Evolutionary conservation across 345 rosid genomes (phyloP).

Genomic region (Camelina neglecta): DNA sequence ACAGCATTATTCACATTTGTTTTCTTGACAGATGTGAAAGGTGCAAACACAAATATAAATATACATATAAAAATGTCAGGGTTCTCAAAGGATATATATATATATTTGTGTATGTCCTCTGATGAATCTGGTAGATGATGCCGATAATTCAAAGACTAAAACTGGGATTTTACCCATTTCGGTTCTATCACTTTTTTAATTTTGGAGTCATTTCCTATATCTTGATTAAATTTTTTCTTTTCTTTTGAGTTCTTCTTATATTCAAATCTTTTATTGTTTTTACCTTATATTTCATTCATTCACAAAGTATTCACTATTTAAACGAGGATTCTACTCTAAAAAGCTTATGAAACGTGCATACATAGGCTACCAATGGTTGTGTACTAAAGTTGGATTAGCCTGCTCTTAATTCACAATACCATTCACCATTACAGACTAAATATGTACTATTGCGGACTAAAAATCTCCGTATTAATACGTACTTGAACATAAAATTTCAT

Average conservation of each 20-base stretch:
- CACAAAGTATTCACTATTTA: no score
- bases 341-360: no score
- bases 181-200: constrained; percentile 16
- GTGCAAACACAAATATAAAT: constrained; percentile 18
- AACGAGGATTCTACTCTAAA: no score
- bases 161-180: constrained; percentile 17
- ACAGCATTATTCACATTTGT: constrained; percentile 22
- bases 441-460: no score
- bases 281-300: neutral
- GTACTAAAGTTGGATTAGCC: no score
- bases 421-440: no score
- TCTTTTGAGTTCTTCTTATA: neutral
- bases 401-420: no score
- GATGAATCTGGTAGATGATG: constrained; percentile 46
- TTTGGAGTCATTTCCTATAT: constrained; percentile 10
- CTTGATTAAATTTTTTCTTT: neutral
- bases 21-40: constrained; percentile 28
- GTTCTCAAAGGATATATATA: constrained; percentile 27
- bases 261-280: neutral
- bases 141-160: constrained; percentile 39
- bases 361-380: no score
- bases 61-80: constrained; percentile 26
- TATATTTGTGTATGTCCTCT: constrained; percentile 29
- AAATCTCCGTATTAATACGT: no score
- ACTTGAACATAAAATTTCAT: no score